phyloP scores from a whole-genome alignment of 2,329 filamentous ascomycete species.

The Didymella pinodella region DNA sequence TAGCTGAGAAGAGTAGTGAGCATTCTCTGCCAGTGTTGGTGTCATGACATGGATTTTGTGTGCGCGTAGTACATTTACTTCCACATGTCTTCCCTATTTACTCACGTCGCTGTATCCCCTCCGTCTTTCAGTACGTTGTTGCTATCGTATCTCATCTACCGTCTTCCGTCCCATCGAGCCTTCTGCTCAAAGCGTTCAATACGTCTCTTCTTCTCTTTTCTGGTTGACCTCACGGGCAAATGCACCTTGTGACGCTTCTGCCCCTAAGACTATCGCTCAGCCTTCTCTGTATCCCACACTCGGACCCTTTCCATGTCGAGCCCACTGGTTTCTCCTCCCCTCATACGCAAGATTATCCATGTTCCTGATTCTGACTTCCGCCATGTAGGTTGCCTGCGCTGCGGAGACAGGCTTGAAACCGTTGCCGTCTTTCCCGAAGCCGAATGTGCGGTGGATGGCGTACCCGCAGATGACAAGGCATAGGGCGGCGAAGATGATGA shows the following conservation, averaged over 20 bases:
- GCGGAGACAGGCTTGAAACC: constrained; percentile 19
- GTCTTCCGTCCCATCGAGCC: neutral
- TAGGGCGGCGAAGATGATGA: constrained; percentile 30
- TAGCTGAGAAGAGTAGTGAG: too few relatives aligned
- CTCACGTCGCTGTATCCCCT: neutral
- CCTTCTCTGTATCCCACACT: neutral
- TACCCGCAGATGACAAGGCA: constrained; percentile 29
- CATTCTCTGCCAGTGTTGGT: too few relatives aligned
- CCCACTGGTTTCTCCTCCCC: constrained; percentile 17
- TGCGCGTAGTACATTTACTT: too few relatives aligned
- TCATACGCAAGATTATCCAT: constrained; percentile 24
- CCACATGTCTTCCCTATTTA: too few relatives aligned
- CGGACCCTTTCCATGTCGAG: constrained; percentile 2
- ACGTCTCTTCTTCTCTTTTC: neutral
- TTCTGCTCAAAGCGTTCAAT: neutral
- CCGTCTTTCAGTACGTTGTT: neutral
- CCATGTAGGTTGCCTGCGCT: constrained; percentile 36
- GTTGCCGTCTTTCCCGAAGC: constrained; percentile 21
- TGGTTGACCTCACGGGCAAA: neutral
- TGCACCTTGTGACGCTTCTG: neutral
- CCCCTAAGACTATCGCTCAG: neutral
- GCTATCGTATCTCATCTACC: neutral
- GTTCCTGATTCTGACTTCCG: constrained; percentile 30
- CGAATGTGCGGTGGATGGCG: constrained; percentile 30
- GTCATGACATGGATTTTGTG: too few relatives aligned